Percentiles rank a stretch among this genome's conserved stretches.
Evolutionary conservation across 768 basidiomycete genomes (phyloP).

Genomic region (Pseudohyphozyma bogoriensis): DNA sequence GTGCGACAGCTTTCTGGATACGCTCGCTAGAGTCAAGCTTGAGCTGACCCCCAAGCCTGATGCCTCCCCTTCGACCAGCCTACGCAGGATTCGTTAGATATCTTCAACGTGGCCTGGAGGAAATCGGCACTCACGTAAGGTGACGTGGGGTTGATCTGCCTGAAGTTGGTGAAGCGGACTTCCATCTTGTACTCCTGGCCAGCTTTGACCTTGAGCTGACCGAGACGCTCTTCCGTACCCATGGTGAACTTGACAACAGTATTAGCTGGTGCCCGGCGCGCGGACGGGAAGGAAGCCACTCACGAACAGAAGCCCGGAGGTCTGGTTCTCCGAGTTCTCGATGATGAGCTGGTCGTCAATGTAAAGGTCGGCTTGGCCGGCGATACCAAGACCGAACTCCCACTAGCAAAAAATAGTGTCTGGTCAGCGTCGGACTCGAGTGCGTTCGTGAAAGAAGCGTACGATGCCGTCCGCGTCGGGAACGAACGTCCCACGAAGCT

Average conservation of each 20-base stretch:
- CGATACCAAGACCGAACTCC: constrained; percentile 24
- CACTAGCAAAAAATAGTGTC: not conserved
- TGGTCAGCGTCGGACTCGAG: not conserved
- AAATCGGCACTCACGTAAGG: too few species aligned
- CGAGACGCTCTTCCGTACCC: constrained; percentile 24
- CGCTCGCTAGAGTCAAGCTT: not conserved
- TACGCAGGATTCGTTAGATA: too few species aligned
- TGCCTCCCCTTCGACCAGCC: constrained; percentile 7
- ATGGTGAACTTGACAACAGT: too few species aligned
- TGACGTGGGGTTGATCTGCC: not conserved
- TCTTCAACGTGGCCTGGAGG: too few species aligned
- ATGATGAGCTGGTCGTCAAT: constrained; percentile 23
- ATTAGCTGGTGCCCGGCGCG: too few species aligned
- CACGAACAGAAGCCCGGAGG: constrained; percentile 8
- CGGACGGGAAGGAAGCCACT: not conserved
- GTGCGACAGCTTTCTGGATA: constrained; percentile 12
- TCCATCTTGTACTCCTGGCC: constrained; percentile 33
- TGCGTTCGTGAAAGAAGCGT: not conserved
- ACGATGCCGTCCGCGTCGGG: not conserved
- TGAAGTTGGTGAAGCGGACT: constrained; percentile 17
- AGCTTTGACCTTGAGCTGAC: constrained; percentile 30
- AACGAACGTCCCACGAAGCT: constrained; percentile 1
- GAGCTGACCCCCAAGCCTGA: constrained; percentile 22
- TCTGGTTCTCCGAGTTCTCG: constrained; percentile 20
- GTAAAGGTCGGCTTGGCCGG: constrained; percentile 23